A percentile compares a stretch with the other conserved stretches of the same genome.
phyloP scores from a whole-genome alignment of 192 early-diverging fungal genomes.

The Umbelopsis vinacea region DNA sequence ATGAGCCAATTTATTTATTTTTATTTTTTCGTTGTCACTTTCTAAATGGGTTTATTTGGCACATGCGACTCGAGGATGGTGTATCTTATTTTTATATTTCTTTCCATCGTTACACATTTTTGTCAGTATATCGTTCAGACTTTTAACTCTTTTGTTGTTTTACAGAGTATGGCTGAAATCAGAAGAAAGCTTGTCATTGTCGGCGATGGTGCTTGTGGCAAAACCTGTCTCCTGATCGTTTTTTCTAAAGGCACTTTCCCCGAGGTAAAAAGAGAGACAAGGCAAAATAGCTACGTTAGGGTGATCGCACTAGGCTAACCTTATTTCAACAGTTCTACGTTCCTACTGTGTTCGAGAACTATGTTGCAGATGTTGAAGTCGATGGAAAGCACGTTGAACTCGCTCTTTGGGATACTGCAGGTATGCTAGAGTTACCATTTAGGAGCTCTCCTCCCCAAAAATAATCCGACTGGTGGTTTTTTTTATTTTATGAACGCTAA shows the following conservation, averaged over 20 bases:
- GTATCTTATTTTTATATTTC: neutral
- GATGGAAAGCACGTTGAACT: conserved; percentile 88
- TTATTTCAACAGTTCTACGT: conserved; percentile 58
- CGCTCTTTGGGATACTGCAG: conserved; percentile 95
- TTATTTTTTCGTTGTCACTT: conserved; percentile 20
- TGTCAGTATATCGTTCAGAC: neutral
- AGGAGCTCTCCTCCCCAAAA: conserved; percentile 1
- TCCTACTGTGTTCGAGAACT: conserved; percentile 96
- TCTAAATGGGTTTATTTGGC: conserved; percentile 9
- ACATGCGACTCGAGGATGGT: neutral
- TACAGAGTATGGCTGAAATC: conserved; percentile 61
- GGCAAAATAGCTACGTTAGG: neutral
- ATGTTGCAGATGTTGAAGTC: conserved; percentile 85
- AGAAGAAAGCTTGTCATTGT: conserved; percentile 89
- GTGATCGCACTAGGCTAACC: neutral
- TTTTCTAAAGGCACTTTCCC: conserved; percentile 88
- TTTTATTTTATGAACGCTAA: conserved; percentile 1
- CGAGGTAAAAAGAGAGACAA: conserved; percentile 56
- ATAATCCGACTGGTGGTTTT: neutral
- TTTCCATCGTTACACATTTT: neutral
- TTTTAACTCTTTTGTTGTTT: neutral
- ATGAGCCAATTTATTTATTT: too few relatives aligned
- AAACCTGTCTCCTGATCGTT: conserved; percentile 87
- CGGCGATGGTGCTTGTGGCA: conserved; percentile 94
- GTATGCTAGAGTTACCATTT: conserved; percentile 16